Base-by-base conservation (phyloP, 179 eudicot genomes). In the Corrigiola litoralis region DNA sequence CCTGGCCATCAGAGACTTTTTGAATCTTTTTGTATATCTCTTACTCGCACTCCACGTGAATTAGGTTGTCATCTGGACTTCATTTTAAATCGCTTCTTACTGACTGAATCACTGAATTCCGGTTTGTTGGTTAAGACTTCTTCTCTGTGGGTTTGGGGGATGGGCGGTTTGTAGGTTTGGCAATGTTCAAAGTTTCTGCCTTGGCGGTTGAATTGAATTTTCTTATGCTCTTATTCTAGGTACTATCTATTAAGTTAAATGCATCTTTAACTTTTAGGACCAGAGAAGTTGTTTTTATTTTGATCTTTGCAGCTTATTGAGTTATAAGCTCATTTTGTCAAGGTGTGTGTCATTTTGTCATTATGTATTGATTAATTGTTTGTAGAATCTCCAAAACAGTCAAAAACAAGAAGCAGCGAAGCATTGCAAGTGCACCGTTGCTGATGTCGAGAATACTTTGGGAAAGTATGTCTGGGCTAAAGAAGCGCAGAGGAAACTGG, bases 391-490 rank as follows among this genome's bases (percentile, higher is more conserved):
- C 45, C 79, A 71, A 79, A 64, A 38, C 63, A 83, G 81, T 77
- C 96, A 88, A 72, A 92, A 92, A 77, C 84, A 92, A 77, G 91
- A 82, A 69, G 85, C 97, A 47, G 91, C 96, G 61, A 92, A 85
- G 73, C 75, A 87, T 1, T 92, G 87, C 67, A 92, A 87, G 36
- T 86, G 97, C 78, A 92, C 96, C 6, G 27, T 86, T 18, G 79
- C 79, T 50, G 97, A 92, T 40, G 73, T 88, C 50, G 95, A 92
- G 75, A 87, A 83, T 75, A 70, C 86, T 14, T 79, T 92, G 71
- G 87, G 94, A 23, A 89, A 89, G 69, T 92, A 75, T 78, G 61
- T 72, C 13, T 92, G 97, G 97, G 96, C 95, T 31, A 92, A 85
- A 72, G 82, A 92, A 71, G 97, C 96, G 49, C 89, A 92, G 44